Evolutionary conservation across 225 moss, liverwort and hornwort genomes (phyloP).

Genomic region (Pleurozium schreberi): DNA sequence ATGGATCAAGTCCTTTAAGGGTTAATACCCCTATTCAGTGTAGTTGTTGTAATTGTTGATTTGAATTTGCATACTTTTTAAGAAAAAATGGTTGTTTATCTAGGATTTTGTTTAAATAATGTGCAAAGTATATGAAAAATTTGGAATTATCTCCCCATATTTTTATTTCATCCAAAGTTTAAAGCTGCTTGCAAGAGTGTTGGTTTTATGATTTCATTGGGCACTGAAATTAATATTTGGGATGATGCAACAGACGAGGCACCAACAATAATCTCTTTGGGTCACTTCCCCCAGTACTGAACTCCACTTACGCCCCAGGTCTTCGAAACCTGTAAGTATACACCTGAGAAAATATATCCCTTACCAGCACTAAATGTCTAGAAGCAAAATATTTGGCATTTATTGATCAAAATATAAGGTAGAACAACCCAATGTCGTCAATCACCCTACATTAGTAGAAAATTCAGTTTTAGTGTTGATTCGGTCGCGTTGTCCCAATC

Average conservation of each 20-base stretch:
- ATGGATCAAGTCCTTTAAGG: no score
- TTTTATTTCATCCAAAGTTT: background rate
- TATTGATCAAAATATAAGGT: background rate
- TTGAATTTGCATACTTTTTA: background rate
- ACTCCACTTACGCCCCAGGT: constrained; percentile 1
- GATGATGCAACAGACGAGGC: constrained; percentile 8
- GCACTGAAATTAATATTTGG: background rate
- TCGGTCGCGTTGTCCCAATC: no score
- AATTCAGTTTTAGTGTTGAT: no score
- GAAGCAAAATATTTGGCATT: background rate
- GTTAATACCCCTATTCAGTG: no score
- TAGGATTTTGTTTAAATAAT: background rate
- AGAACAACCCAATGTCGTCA: background rate
- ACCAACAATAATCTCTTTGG: constrained; percentile 34
- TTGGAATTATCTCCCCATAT: background rate
- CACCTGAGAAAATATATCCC: background rate
- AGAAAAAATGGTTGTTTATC: background rate
- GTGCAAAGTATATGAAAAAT: background rate
- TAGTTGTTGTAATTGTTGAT: background rate
- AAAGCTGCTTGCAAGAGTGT: background rate
- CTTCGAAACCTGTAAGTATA: constrained; percentile 18
- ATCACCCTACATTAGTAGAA: no score
- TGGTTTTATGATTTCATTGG: background rate
- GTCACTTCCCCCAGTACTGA: background rate
- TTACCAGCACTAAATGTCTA: background rate